phyloP scores from a whole-genome alignment of 2,329 filamentous ascomycete species.

The Cordyceps pruinosa region DNA sequence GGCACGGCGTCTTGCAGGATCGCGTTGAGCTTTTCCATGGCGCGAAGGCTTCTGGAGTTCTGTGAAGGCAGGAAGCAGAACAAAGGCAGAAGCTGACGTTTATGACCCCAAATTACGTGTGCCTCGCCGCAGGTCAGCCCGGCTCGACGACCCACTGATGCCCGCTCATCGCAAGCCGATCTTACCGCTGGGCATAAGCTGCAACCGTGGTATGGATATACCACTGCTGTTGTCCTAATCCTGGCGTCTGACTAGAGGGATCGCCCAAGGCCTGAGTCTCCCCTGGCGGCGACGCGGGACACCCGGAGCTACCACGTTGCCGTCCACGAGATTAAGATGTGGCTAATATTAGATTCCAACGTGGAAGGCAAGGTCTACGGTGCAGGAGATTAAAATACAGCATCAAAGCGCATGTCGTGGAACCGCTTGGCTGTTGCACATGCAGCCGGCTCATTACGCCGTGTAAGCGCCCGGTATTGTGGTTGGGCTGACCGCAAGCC shows the following conservation, averaged over 20 bases:
- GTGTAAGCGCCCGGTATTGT: neutral
- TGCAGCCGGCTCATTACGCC: neutral
- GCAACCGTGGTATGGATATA: too few relatives aligned
- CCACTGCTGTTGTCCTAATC: too few relatives aligned
- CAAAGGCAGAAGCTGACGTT: neutral
- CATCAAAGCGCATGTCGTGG: neutral
- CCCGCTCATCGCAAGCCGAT: neutral
- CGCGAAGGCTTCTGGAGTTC: neutral
- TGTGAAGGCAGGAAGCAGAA: neutral
- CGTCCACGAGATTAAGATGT: neutral
- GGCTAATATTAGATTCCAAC: neutral
- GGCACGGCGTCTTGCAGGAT: slow-evolving; percentile 26
- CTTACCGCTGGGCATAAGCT: neutral
- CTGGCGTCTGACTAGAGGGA: too few relatives aligned
- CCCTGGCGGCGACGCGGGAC: neutral
- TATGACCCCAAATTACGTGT: neutral
- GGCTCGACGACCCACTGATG: neutral
- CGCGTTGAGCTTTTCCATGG: slow-evolving; percentile 23
- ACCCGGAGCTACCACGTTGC: neutral
- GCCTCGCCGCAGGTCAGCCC: neutral
- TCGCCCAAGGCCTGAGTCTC: neutral
- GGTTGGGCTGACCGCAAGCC: neutral
- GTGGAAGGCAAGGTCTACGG: neutral
- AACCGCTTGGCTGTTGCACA: neutral
- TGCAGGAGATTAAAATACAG: neutral